Evolutionary conservation across 768 basidiomycete species (phyloP), one percentile per base, ranked within the genome.

Genomic region (Lactarius indigo): DNA sequence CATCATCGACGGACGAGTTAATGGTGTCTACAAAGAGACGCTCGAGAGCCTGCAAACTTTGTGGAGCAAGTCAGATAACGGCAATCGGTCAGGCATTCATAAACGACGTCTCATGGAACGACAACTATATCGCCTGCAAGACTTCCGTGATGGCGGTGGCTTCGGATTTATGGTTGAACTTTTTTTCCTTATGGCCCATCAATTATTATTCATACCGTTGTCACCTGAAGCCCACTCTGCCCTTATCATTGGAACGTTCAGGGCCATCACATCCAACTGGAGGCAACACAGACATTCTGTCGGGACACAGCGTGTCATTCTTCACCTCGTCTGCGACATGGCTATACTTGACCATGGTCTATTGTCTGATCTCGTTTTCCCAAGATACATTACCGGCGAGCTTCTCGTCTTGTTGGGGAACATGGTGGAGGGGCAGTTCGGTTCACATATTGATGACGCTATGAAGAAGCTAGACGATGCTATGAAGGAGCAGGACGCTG

Each of bases 291-390:
- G 44, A 9, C 31, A 64, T 18, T 63, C 37, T 1, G 15, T 41
- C 6, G 69, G 56, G 42, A 68, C 66, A 18, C 65, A 68, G 39
- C 42, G 74, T 63, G 3, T 71, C 71, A 3, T 69, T 63, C 5
- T 77, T 68, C 20, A 75, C 75, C n/a, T 65, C 69, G 9, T 44
- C 44, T 44, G 44, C 44, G 44, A 44, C 44, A 1, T 44, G 69
- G 71, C 77, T 74, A 68, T 59, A 28, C 47, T 8, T 3, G 31
- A 37, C n/a, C 58, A 2, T 12, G 17, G 35, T 26, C 2, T 3
- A n/a, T 5, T 18, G 6, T 26, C 33, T 13, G 23, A 2, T 54
- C 0, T 0, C 47, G 8, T 9, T 18, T 30, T 20, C 28, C 64
- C 64, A 30, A n/a, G 9, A 17, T 63, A 50, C 44, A 47, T 66